These are phyloP conservation scores for Dothiorella sarmentorum DNA, from an alignment of 2,329 filamentous ascomycete species.

Conservation along the genomic window DNA sequence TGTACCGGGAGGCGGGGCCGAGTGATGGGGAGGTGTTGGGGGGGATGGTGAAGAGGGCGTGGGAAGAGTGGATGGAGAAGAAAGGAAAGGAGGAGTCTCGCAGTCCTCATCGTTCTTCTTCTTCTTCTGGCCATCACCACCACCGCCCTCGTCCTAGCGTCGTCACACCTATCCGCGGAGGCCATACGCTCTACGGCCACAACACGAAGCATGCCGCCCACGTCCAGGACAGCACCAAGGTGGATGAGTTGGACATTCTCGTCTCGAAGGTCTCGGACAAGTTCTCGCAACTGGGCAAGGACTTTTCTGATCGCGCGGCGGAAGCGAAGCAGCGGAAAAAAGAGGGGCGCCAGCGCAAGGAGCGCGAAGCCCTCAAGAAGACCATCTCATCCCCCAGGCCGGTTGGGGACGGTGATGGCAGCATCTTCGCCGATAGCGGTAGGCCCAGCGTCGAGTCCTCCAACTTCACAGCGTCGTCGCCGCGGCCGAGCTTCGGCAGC, in stretches of 20 bases:
- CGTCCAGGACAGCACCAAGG: neutral
- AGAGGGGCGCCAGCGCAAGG: neutral
- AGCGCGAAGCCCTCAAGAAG: neutral
- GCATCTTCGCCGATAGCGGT: neutral
- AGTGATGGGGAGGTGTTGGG: neutral
- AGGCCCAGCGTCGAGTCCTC: neutral
- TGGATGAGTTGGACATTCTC: neutral
- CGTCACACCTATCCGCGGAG: neutral
- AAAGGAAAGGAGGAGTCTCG: neutral
- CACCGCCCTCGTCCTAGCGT: neutral
- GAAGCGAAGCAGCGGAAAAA: neutral
- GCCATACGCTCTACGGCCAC: neutral
- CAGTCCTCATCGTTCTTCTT: neutral
- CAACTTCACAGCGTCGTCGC: too few relatives aligned
- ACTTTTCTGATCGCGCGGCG: neutral
- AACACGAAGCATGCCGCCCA: neutral
- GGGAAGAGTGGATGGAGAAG: neutral
- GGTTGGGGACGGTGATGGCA: neutral
- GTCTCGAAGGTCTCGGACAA: slow-evolving; percentile 7
- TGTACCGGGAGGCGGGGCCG: neutral
- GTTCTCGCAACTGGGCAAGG: slow-evolving; percentile 3
- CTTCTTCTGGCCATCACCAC: neutral
- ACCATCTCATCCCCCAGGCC: neutral
- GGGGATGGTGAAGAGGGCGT: neutral
- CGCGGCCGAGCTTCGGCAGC: neutral